phyloP scores from a whole-genome alignment of 352 stramenopile species.

The Phytopythium vexans region DNA sequence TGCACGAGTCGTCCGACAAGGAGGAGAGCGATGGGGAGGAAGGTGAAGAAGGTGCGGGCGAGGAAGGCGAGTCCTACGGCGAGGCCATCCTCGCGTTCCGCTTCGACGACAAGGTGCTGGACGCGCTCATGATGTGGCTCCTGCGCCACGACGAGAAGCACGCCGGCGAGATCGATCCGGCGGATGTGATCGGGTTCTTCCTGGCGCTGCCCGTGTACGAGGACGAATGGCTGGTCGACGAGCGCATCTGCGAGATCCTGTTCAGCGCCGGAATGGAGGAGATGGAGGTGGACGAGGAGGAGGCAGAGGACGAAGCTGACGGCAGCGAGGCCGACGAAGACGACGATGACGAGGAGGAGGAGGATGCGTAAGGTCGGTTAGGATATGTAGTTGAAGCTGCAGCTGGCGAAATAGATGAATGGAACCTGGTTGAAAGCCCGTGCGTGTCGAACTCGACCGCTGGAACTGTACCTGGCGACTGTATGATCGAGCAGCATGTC shows the following conservation, averaged over 20 bases:
- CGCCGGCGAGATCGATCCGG: slow-evolving; percentile 46
- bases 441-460: neutral
- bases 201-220: slow-evolving; percentile 63
- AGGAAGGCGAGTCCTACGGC: slow-evolving; percentile 34
- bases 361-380: slow-evolving; percentile 7
- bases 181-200: slow-evolving; percentile 69
- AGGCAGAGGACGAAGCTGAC: slow-evolving; percentile 13
- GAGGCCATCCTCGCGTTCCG: slow-evolving; percentile 53
- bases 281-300: slow-evolving; percentile 27
- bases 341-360: slow-evolving; percentile 16
- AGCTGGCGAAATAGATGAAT: no score
- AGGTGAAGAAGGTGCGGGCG: slow-evolving; percentile 10
- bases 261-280: slow-evolving; percentile 42
- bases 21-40: slow-evolving; percentile 13
- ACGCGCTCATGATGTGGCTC: slow-evolving; percentile 46
- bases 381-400: neutral
- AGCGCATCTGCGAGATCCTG: slow-evolving; percentile 73
- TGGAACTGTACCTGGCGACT: neutral
- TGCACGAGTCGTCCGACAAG: slow-evolving; percentile 2
- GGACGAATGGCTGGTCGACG: slow-evolving; percentile 77
- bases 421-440: neutral
- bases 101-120: slow-evolving; percentile 56
- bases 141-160: slow-evolving; percentile 41
- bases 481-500: neutral
- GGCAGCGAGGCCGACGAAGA: slow-evolving; percentile 17